Evolutionary conservation across 176 grass and related monocot genomes (phyloP).

Genomic region (Pharus latifolius): DNA sequence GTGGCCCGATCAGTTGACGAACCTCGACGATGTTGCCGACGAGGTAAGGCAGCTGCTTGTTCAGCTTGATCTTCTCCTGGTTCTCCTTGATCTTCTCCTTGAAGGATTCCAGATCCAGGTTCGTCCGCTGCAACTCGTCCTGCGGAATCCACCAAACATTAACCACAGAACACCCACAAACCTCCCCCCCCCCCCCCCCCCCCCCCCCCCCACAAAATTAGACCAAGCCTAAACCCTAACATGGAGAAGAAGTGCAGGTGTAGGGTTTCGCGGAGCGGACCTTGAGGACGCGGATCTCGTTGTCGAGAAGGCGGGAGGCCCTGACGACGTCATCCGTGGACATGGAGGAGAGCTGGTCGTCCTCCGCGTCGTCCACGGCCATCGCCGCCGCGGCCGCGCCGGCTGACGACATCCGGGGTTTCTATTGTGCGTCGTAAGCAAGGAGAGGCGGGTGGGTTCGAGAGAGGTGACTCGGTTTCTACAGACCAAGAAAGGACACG

Average conservation of each 20-base stretch:
- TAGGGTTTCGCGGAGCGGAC: constrained; percentile 30
- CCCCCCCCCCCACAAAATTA: too few relatives aligned
- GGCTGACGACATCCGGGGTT: background rate
- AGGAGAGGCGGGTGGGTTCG: too few relatives aligned
- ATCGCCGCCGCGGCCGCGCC: background rate
- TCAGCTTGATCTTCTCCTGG: constrained; percentile 84
- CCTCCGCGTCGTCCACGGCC: constrained; percentile 41
- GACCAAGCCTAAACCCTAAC: background rate
- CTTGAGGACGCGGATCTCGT: constrained; percentile 83
- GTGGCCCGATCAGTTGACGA: background rate
- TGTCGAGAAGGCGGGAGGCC: constrained; percentile 59
- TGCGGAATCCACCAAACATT: background rate
- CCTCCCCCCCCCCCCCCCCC: too few relatives aligned
- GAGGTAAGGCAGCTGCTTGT: constrained; percentile 78
- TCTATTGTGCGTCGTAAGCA: too few relatives aligned
- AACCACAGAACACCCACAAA: background rate
- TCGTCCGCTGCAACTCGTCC: constrained; percentile 70
- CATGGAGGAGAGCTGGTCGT: constrained; percentile 71
- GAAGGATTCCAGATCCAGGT: constrained; percentile 63
- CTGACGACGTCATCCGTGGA: constrained; percentile 48
- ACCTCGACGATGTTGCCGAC: constrained; percentile 91
- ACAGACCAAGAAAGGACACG: too few relatives aligned
- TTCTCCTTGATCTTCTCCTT: constrained; percentile 84
- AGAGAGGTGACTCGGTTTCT: too few relatives aligned
- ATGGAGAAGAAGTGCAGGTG: background rate